phyloP scores from a whole-genome alignment of 495 filamentous ascomycete genomes.

The Penicillium desertorum region DNA sequence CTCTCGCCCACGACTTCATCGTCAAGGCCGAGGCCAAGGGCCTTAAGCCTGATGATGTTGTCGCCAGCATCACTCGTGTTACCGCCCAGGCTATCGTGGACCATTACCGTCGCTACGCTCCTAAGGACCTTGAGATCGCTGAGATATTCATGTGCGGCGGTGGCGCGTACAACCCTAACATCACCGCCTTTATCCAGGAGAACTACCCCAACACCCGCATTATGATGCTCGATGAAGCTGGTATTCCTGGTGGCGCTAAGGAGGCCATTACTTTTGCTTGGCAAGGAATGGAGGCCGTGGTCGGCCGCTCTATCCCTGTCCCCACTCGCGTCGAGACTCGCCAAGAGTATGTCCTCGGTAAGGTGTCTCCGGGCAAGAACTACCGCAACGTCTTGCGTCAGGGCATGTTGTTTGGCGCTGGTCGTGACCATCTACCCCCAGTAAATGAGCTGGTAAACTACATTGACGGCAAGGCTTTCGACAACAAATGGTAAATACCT shows the following conservation, averaged over 20 bases:
- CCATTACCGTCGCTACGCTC: conserved; percentile 53
- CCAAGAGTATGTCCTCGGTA: conserved; percentile 50
- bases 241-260: conserved; percentile 53
- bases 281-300: conserved; percentile 55
- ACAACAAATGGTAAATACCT: conserved; percentile 45
- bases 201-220: conserved; percentile 50
- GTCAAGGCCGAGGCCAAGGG: conserved; percentile 43
- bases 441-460: conserved; percentile 51
- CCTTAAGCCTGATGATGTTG: conserved; percentile 48
- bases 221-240: conserved; percentile 55
- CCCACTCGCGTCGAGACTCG: conserved; percentile 52
- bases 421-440: conserved; percentile 43
- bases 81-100: conserved; percentile 57
- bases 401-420: conserved; percentile 49
- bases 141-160: conserved; percentile 63
- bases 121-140: conserved; percentile 45
- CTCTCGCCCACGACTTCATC: conserved; percentile 49
- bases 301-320: conserved; percentile 53
- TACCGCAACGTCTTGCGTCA: conserved; percentile 52
- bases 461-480: conserved; percentile 43
- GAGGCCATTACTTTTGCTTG: conserved; percentile 59
- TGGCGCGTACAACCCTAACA: conserved; percentile 58
- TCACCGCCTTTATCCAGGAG: conserved; percentile 49
- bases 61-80: conserved; percentile 57
- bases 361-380: conserved; percentile 55